Evolutionary conservation across 352 stramenopile genomes (phyloP).

Genomic region (Globisporangium paroecandrum): DNA sequence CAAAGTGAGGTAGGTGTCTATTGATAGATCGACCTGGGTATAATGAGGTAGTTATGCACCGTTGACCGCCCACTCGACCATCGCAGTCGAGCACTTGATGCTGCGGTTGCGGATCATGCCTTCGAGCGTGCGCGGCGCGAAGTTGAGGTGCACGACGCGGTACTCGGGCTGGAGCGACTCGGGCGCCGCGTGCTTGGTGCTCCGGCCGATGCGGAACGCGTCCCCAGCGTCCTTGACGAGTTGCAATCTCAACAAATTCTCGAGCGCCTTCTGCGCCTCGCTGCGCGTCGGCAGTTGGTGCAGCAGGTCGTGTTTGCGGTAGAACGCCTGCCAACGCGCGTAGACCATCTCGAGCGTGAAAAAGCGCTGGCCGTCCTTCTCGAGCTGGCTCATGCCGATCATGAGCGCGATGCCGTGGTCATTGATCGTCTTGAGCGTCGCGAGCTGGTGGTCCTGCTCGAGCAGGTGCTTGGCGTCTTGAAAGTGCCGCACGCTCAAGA

Average conservation of each 20-base stretch:
- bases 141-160: constrained; percentile 68
- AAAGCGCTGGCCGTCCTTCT: constrained; percentile 56
- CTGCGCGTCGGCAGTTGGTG: constrained; percentile 55
- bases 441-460: constrained; percentile 72
- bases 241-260: constrained; percentile 64
- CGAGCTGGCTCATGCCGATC: constrained; percentile 75
- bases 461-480: constrained; percentile 48
- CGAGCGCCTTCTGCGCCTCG: constrained; percentile 72
- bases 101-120: constrained; percentile 73
- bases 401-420: constrained; percentile 70
- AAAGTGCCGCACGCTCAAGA: constrained; percentile 48
- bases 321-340: constrained; percentile 73
- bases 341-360: constrained; percentile 88
- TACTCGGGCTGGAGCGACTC: constrained; percentile 70
- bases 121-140: constrained; percentile 64
- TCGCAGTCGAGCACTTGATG: constrained; percentile 67
- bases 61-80: constrained; percentile 77
- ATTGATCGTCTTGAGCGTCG: constrained; percentile 59
- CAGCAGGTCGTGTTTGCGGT: constrained; percentile 71
- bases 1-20: neutral
- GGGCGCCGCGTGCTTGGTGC: constrained; percentile 32
- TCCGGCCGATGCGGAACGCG: constrained; percentile 61
- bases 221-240: constrained; percentile 76
- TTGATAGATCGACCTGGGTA: neutral
- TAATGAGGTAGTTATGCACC: constrained; percentile 20